phyloP scores from a whole-genome alignment of 163 green algal species.

The Chloromonas sp. region DNA sequence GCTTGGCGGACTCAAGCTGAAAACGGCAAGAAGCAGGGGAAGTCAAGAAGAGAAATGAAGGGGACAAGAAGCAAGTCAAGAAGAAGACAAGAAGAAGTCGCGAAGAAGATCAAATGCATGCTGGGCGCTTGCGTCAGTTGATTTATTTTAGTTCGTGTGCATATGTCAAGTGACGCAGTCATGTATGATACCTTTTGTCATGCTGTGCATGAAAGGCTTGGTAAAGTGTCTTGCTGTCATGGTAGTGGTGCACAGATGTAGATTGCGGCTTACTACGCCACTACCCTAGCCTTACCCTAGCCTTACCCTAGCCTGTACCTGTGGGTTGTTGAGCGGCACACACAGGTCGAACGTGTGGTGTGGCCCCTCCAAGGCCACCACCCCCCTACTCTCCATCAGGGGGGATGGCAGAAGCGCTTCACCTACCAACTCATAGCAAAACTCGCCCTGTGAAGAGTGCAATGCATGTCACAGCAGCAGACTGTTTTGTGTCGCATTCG shows the following conservation, averaged over 20 bases:
- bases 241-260: too few species aligned
- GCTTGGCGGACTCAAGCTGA: slow-evolving; percentile 55
- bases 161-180: too few species aligned
- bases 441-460: slow-evolving; percentile 42
- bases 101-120: too few species aligned
- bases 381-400: slow-evolving; percentile 40
- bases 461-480: too few species aligned
- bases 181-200: too few species aligned
- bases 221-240: too few species aligned
- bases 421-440: slow-evolving; percentile 64
- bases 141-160: too few species aligned
- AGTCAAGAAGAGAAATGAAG: background rate
- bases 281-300: background rate
- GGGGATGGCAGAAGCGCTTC: slow-evolving; percentile 43
- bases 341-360: slow-evolving; percentile 47
- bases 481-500: too few species aligned
- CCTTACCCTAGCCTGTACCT: background rate
- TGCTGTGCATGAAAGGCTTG: too few species aligned
- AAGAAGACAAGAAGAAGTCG: background rate
- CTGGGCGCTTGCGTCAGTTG: too few species aligned
- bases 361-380: slow-evolving; percentile 28
- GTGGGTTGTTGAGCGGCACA: slow-evolving; percentile 56
- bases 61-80: background rate
- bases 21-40: background rate
- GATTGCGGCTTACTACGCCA: too few species aligned